These are phyloP conservation scores for Mytilinidion resinicola DNA, from an alignment of 495 filamentous ascomycete species.

Conservation along the genomic window DNA sequence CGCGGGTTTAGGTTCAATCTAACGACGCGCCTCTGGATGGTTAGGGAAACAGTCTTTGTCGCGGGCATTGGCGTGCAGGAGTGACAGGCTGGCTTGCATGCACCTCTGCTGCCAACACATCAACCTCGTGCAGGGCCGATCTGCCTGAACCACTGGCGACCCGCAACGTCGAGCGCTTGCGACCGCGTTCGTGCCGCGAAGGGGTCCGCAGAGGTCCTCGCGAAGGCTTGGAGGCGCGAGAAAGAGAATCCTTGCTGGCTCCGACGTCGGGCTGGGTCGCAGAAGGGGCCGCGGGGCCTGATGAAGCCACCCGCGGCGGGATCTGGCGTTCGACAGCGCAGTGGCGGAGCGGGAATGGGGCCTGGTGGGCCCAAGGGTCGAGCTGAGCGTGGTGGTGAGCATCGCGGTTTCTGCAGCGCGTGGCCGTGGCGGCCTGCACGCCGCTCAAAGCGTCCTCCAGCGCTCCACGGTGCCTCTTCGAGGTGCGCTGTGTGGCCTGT, in stretches of 20 bases:
- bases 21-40: slow-evolving; percentile 19
- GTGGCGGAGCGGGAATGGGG: neutral
- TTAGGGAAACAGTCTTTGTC: slow-evolving; percentile 22
- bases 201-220: neutral
- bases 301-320: slow-evolving; percentile 16
- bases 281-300: slow-evolving; percentile 5
- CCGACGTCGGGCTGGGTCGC: slow-evolving; percentile 10
- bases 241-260: neutral
- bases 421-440: neutral
- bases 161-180: neutral
- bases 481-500: slow-evolving; percentile 1
- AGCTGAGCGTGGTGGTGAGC: neutral
- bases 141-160: slow-evolving; percentile 9
- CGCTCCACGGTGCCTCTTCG: neutral
- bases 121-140: slow-evolving; percentile 16
- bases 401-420: too few relatives aligned
- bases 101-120: slow-evolving; percentile 24
- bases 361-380: neutral
- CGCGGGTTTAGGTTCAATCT: slow-evolving; percentile 15
- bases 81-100: slow-evolving; percentile 19
- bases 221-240: neutral
- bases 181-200: slow-evolving; percentile 11
- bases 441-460: neutral
- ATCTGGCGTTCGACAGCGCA: neutral
- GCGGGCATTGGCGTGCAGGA: slow-evolving; percentile 20